These are phyloP conservation scores for Nicotiana knightiana DNA, from an alignment of 257 asterid species.

Conservation along the genomic window DNA sequence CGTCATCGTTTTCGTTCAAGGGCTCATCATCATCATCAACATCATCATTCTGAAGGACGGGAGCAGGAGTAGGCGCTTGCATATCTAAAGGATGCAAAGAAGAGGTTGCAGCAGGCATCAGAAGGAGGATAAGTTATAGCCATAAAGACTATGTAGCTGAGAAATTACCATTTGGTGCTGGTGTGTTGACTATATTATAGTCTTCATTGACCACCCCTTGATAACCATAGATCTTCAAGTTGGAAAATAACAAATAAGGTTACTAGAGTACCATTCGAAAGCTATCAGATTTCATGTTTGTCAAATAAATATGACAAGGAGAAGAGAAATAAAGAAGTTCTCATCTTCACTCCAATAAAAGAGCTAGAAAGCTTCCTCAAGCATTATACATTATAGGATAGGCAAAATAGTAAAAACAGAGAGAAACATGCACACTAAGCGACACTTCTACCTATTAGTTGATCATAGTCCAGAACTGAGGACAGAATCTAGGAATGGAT, in stretches of 20 bases:
- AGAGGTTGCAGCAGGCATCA: conserved; percentile 11
- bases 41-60: conserved; percentile 51
- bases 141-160: not conserved
- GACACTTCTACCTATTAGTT: not conserved
- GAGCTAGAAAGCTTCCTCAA: not conserved
- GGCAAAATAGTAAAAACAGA: not conserved
- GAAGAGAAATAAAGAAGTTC: not conserved
- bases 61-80: conserved; percentile 93
- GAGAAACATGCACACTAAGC: not conserved
- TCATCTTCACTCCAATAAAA: not conserved
- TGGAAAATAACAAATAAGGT: conserved; percentile 21
- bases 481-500: not conserved
- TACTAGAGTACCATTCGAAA: not conserved
- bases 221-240: conserved; percentile 66
- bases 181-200: conserved; percentile 80
- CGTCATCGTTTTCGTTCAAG: conserved; percentile 90
- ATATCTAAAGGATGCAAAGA: conserved; percentile 38
- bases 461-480: not conserved
- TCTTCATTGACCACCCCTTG: conserved; percentile 94
- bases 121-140: not conserved
- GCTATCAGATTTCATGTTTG: not conserved
- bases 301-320: not conserved
- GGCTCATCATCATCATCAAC: conserved; percentile 86
- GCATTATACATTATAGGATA: not conserved
- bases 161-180: conserved; percentile 49